These are phyloP conservation scores for Scleroderma citrinum DNA, from an alignment of 768 basidiomycete species.

Conservation along the genomic window DNA sequence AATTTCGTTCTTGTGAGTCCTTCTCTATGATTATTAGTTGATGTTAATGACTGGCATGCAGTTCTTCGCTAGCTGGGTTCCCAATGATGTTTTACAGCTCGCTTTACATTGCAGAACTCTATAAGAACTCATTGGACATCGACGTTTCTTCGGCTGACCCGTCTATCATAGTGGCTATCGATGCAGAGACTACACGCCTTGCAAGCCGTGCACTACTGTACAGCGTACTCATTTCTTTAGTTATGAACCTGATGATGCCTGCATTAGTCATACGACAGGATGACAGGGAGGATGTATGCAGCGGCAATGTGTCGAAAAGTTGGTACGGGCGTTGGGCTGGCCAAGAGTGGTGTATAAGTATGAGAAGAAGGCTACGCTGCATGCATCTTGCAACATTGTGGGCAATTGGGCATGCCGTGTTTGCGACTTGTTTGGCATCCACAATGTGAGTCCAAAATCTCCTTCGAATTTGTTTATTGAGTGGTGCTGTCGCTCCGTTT, in stretches of 20 bases:
- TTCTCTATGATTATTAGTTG: neutral
- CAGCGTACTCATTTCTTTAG: slow-evolving; percentile 63
- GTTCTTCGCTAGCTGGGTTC: slow-evolving; percentile 88
- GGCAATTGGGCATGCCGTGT: neutral
- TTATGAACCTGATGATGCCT: slow-evolving; percentile 66
- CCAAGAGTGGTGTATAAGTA: no score
- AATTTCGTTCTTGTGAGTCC: no score
- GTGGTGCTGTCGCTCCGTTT: no score
- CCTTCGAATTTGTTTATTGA: neutral
- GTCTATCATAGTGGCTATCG: slow-evolving; percentile 31
- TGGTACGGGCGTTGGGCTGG: neutral
- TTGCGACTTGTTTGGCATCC: neutral
- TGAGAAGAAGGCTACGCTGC: neutral
- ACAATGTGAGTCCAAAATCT: neutral
- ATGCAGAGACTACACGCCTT: slow-evolving; percentile 70
- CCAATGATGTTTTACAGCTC: slow-evolving; percentile 86
- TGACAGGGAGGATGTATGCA: neutral
- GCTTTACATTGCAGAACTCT: slow-evolving; percentile 81
- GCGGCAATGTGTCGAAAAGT: neutral
- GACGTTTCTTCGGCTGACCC: slow-evolving; percentile 22
- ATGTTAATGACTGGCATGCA: slow-evolving; percentile 18
- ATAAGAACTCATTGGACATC: slow-evolving; percentile 40
- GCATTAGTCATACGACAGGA: slow-evolving; percentile 40
- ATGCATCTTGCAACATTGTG: neutral
- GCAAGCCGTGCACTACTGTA: slow-evolving; percentile 82